Evolutionary conservation across 2,329 filamentous ascomycete genomes (phyloP), one percentile per base, ranked within the genome.

Genomic region (Fusarium mundagurra): DNA sequence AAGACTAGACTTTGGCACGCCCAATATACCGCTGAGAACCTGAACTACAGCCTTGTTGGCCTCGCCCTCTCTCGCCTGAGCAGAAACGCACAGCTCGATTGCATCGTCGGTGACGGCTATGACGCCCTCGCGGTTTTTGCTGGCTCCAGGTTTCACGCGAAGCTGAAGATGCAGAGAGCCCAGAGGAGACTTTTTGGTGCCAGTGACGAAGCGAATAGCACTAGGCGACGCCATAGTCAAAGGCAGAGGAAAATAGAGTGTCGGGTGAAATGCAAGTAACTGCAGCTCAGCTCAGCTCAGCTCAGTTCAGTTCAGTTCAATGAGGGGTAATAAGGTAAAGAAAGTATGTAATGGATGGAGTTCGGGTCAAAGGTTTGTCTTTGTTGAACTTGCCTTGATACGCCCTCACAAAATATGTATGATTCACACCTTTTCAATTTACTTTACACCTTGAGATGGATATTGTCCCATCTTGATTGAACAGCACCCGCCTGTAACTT

Each of bases 11-110:
- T 92, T 93, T 36, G 92, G 88, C 12, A 92, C 83, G 5, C 85
- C 84, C 6, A 94, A 84, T 11, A 86, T 85, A 77, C 89, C 84
- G 72, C 91, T 91, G 63, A 94, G 83, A 9, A 94, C 82, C 43
- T 87, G 84, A 55, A 90, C 82, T 6, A 93, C 90, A 9, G 92
- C 92, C 78, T 88, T 88, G 78, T 94, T 94, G 10, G 92, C 89
- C 78, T 93, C 90, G 20, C 92, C 91, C 20, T 93, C 90, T 69
- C 87, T 86, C 17, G 92, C 86, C 72, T 88, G 90, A 0, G 91
- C 92, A 2, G 91, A 83, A 6, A 94, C 92, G 54, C 90, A 92
- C 3, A 94, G 80, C 68, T 92, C 88, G 53, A 94, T 86, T 5
- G 83, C 83, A 12, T 89, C 85, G 31, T 90, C 86, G 0, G 87